phyloP scores from a whole-genome alignment of 345 rosid genomes.

The Balakata baccata region DNA sequence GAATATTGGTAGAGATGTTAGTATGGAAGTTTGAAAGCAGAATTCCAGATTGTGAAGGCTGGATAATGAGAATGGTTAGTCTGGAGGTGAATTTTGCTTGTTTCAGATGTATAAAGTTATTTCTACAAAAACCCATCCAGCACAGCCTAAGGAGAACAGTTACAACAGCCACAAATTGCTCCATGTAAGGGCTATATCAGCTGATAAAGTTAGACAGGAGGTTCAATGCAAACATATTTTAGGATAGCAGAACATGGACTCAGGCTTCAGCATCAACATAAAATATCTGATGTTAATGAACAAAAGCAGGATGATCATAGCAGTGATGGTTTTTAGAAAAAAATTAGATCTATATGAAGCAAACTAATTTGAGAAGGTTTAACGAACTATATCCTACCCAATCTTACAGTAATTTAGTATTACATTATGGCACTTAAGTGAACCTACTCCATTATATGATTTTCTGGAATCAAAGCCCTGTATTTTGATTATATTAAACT shows the following conservation, averaged over 20 bases:
- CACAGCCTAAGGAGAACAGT: background rate
- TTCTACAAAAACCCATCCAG: background rate
- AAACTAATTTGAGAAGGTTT: background rate
- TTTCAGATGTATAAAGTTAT: background rate
- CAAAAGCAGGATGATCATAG: background rate
- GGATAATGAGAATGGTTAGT: background rate
- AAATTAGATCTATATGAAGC: background rate
- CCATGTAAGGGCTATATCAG: background rate
- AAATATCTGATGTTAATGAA: background rate
- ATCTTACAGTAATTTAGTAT: background rate
- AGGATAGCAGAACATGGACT: background rate
- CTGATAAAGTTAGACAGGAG: background rate
- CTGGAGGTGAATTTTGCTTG: background rate
- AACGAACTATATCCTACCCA: background rate
- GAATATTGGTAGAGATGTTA: background rate
- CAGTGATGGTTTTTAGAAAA: background rate
- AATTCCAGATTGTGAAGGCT: background rate
- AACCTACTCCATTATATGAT: background rate
- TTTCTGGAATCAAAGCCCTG: background rate
- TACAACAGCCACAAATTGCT: background rate
- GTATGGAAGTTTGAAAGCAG: background rate
- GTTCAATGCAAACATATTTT: slow-evolving; percentile 4
- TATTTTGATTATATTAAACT: background rate
- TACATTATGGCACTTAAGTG: background rate
- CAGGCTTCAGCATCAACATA: background rate